Conservation (phyloP, 306 rosid species). For the Cicer chorassanicum region DNA sequence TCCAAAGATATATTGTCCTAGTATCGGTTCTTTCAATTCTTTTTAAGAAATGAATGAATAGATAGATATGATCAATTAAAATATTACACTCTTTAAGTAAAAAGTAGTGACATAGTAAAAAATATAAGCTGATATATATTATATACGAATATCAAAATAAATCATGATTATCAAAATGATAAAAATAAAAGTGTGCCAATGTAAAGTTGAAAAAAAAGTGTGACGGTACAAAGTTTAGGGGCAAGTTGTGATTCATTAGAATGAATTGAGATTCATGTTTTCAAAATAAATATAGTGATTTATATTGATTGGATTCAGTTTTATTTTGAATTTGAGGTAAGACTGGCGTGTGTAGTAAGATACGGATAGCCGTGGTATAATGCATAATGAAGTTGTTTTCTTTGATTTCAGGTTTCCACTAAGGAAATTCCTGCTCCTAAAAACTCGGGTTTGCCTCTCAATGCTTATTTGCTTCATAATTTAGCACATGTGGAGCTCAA, state of each 20-base stretch:
- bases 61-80: neutral
- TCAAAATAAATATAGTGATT: neutral
- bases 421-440: constrained; percentile 92
- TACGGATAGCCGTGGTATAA: neutral
- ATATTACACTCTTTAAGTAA: neutral
- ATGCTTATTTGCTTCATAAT: constrained; percentile 94
- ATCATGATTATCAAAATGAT: neutral
- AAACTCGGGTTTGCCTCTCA: constrained; percentile 83
- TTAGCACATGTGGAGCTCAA: constrained; percentile 96
- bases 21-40: neutral
- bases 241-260: neutral
- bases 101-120: neutral
- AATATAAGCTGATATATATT: neutral
- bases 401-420: constrained; percentile 67
- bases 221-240: neutral
- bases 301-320: neutral
- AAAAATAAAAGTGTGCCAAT: neutral
- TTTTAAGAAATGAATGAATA: neutral
- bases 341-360: neutral
- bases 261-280: neutral
- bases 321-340: neutral
- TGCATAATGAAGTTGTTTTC: constrained; percentile 9
- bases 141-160: neutral
- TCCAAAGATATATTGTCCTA: neutral
- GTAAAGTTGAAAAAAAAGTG: neutral